Base-by-base conservation (phyloP, 2,329 filamentous ascomycete genomes). In the Cryphonectria nitschkei region DNA sequence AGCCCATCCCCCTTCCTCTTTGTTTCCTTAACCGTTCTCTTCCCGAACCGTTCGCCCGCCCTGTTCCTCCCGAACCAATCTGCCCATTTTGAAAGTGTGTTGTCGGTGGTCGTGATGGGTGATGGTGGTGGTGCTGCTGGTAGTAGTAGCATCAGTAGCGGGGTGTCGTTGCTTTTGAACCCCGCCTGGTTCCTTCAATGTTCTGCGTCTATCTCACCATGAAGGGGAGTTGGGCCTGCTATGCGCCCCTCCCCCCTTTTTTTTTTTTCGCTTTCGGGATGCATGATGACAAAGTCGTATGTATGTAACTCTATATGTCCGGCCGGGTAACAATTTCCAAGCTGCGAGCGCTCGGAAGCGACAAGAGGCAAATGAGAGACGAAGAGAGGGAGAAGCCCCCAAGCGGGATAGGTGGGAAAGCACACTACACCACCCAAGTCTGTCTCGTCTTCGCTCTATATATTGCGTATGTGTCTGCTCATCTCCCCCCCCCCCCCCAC, bases 11-110 rank as follows among this genome's bases (percentile, higher is more conserved):
- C 46, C 46, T 11, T n/a, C 2, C 46, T 16, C 43, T 5, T 7
- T 22, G 11, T 11, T 29, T 41, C 43, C 19, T 26, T 65, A 39
- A 6, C 58, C 54, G 46, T 61, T 22, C 58, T 26, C 32, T n/a
- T 34, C 14, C 26, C 56, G 46, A 50, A 50, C 69, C 69, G 58
- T 37, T 52, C 41, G 19, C 58, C 70, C 64, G 69, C 50, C 64
- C 58, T 69, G 39, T 61, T 56, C 58, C 60, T 66, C 32, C 64
- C 46, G 64, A 39, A 46, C 64, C 7, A 5, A 37, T 52, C 32
- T n/a, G 19, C 34, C 64, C 46, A 14, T 9, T 19, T 26, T 26
- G 26, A 14, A 39, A 11, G 16, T 14, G 7, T 32, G 8, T 19
- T 52, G 52, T n/a, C 29, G 26, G 46, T n/a, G 22, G 46, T 19